Evolutionary conservation across 768 basidiomycete species (phyloP).

Genomic region (Suillus hirtellus): DNA sequence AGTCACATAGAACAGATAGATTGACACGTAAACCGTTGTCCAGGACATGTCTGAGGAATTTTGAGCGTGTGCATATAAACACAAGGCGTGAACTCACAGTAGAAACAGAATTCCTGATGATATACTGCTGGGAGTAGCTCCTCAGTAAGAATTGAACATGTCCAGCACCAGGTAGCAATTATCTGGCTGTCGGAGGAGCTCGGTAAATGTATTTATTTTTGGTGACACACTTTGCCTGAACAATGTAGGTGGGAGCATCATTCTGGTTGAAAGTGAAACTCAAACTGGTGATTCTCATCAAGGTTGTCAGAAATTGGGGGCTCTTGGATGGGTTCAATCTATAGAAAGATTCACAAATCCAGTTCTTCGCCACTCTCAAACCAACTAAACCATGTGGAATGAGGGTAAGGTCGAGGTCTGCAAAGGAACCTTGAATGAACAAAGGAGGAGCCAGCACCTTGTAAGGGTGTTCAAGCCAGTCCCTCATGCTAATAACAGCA

Average conservation of each 20-base stretch:
- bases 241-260: conserved; percentile 36
- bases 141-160: conserved; percentile 30
- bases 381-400: conserved; percentile 43
- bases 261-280: conserved; percentile 39
- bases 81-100: neutral
- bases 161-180: conserved; percentile 35
- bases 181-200: conserved; percentile 17
- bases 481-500: conserved; percentile 9
- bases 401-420: conserved; percentile 33
- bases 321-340: conserved; percentile 20
- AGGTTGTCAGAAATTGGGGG: conserved; percentile 39
- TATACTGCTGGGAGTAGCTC: conserved; percentile 26
- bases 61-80: neutral
- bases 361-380: conserved; percentile 41
- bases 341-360: conserved; percentile 47
- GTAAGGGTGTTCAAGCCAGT: conserved; percentile 48
- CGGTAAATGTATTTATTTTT: neutral
- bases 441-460: conserved; percentile 50
- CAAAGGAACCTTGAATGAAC: conserved; percentile 45
- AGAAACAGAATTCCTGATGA: conserved; percentile 34
- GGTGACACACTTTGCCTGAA: conserved; percentile 27
- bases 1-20: conserved; percentile 49
- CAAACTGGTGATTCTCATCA: conserved; percentile 40
- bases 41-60: conserved; percentile 43
- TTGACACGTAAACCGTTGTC: conserved; percentile 39